Evolutionary conservation across 192 early-diverging fungal species (phyloP), one percentile per base, ranked within the genome.

Genomic region (Backusella mclennaniae): DNA sequence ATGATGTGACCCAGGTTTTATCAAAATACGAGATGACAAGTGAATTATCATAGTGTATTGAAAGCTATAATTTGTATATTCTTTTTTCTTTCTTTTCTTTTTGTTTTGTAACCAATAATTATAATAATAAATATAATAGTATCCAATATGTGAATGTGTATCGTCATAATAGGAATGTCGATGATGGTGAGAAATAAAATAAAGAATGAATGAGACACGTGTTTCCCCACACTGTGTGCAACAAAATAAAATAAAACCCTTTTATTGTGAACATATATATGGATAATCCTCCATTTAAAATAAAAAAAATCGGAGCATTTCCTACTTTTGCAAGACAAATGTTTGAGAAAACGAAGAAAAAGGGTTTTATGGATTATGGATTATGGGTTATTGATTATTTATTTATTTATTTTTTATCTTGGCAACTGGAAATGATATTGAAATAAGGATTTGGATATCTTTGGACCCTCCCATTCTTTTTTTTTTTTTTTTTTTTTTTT

Each of bases 1-100:
- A 75, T 19, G 38, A 41, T 21, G 26, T 75, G 3, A 42, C 63
- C 7, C 39, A 42, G 63, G 41, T 31, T 7, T 63, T 75, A 44
- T 42, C 31, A n/a, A 66, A 75, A 19, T 75, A 75, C 67, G 74
- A 75, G 67, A 59, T 59, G 38, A 74, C 38, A n/a, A 63, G 49
- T 74, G 49, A 41, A 29, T 66, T 44, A 38, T 63, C 56, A 29
- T 63, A 29, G 26, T 23, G 26, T 63, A 29, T 29, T 63, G 9
- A 63, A 63, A 49, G 33, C 46, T 63, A 29, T 11, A 23, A 63
- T 29, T 14, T 63, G 56, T 63, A 63, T 29, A 63, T 63, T 33
- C 33, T 33, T 33, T 33, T 63, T 29, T 29, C 26, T 29, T 29
- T 3, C n/a, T 29, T 29, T 29, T 29, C 26, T 29, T 63, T 29